Evolutionary conservation across 129 eudicot species (phyloP).

Genomic region (Centrapalus pauciflorus): DNA sequence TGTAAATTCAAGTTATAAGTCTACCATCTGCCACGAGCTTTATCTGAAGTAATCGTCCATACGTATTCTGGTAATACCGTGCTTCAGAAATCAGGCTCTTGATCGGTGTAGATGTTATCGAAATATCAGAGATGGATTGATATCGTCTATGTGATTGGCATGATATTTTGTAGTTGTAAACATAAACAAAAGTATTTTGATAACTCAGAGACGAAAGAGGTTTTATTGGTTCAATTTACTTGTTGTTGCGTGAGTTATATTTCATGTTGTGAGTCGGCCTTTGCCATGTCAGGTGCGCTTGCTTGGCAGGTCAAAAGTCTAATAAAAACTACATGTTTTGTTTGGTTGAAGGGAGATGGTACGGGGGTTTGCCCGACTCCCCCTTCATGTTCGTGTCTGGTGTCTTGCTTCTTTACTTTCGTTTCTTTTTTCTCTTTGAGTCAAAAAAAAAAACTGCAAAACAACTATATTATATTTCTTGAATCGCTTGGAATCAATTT

Average conservation of each 20-base stretch:
- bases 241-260: not conserved
- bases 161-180: not conserved
- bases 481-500: constrained; percentile 11
- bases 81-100: not conserved
- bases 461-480: not conserved
- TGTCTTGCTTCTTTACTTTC: not conserved
- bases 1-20: not conserved
- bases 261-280: not conserved
- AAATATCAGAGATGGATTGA: not conserved
- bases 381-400: not conserved
- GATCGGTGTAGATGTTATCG: no score
- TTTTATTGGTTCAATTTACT: not conserved
- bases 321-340: not conserved
- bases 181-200: not conserved
- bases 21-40: not conserved
- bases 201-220: not conserved
- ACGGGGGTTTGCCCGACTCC: constrained; percentile 34
- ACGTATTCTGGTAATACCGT: not conserved
- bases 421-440: not conserved
- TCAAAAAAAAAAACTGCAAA: not conserved
- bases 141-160: not conserved
- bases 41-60: not conserved
- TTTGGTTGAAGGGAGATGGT: constrained; percentile 21
- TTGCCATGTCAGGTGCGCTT: constrained; percentile 3
- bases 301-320: constrained; percentile 6